Conservation (phyloP, 768 basidiomycete genomes). For the Chalciporus chontae region DNA sequence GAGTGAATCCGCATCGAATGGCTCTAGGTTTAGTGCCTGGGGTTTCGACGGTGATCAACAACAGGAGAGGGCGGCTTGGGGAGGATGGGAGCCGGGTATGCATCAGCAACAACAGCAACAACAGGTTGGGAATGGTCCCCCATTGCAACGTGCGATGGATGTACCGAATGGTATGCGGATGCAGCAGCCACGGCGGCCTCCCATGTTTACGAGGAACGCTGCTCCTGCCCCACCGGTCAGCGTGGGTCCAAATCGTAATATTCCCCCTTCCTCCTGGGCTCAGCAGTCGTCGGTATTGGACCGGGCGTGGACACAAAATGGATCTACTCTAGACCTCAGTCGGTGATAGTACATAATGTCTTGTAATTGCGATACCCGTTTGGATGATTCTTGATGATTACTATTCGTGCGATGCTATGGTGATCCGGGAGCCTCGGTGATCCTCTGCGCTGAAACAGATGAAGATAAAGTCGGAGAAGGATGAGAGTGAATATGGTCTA, state of each 20-base stretch:
- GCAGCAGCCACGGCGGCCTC: conserved; percentile 53
- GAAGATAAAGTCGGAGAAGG: not conserved
- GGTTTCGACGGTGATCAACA: conserved; percentile 29
- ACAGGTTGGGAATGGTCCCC: conserved; percentile 21
- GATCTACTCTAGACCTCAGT: conserved; percentile 38
- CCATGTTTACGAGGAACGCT: conserved; percentile 46
- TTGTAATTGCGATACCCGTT: conserved; percentile 5
- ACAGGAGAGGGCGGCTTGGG: conserved; percentile 24
- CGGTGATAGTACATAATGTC: conserved; percentile 23
- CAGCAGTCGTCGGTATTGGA: conserved; percentile 39
- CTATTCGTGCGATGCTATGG: not conserved
- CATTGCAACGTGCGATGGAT: conserved; percentile 48
- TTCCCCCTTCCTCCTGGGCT: conserved; percentile 38
- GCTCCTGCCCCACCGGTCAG: conserved; percentile 34
- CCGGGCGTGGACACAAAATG: conserved; percentile 42
- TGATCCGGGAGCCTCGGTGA: not conserved
- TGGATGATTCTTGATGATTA: not conserved
- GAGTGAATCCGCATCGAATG: conserved; percentile 23
- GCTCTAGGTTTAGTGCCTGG: conserved; percentile 25
- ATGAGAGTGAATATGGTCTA: conserved; percentile 9
- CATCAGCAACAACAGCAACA: conserved; percentile 30
- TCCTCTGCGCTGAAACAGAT: not conserved
- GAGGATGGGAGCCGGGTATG: conserved; percentile 26
- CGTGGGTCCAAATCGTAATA: conserved; percentile 35
- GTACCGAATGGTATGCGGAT: conserved; percentile 50